Evolutionary conservation across 2,329 filamentous ascomycete genomes (phyloP).

Genomic region (Cercospora zeae-maydis): DNA sequence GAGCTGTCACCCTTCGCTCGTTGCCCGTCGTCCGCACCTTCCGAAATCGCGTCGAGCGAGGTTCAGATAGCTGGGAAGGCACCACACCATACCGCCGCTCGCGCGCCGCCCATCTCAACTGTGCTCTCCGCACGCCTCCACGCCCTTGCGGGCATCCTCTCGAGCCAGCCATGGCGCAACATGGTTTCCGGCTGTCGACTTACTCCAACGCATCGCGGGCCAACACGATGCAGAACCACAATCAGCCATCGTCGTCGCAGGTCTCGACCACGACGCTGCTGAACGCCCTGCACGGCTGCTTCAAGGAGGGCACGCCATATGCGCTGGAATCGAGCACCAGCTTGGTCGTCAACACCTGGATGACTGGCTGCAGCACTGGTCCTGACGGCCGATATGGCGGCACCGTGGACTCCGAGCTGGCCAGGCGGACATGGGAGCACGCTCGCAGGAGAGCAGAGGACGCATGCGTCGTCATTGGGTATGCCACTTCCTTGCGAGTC

Average conservation of each 20-base stretch:
- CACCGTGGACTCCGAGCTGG: constrained; percentile 75
- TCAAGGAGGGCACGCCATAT: constrained; percentile 77
- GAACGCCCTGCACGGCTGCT: constrained; percentile 87
- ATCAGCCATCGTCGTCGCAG: constrained; percentile 59
- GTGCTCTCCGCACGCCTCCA: constrained; percentile 5
- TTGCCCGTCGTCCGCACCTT: not conserved
- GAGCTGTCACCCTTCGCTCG: not conserved
- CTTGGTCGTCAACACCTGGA: constrained; percentile 92
- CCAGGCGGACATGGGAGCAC: constrained; percentile 89
- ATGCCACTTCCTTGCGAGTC: constrained; percentile 34
- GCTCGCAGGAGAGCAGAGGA: constrained; percentile 91
- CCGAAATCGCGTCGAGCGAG: not conserved
- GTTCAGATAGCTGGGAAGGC: not conserved
- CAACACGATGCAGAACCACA: constrained; percentile 41
- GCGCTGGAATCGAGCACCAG: constrained; percentile 84
- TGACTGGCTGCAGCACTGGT: constrained; percentile 70
- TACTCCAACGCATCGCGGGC: constrained; percentile 60
- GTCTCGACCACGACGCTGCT: constrained; percentile 90
- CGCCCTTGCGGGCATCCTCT: constrained; percentile 25
- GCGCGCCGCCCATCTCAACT: constrained; percentile 6
- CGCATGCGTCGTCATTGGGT: constrained; percentile 87
- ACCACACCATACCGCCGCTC: not conserved
- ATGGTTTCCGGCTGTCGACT: constrained; percentile 62
- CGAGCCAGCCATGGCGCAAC: constrained; percentile 32
- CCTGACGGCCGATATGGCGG: constrained; percentile 68